Evolutionary conservation across 192 early-diverging fungal genomes (phyloP), one percentile per base, ranked within the genome.

Genomic region (Coemansia reversa): DNA sequence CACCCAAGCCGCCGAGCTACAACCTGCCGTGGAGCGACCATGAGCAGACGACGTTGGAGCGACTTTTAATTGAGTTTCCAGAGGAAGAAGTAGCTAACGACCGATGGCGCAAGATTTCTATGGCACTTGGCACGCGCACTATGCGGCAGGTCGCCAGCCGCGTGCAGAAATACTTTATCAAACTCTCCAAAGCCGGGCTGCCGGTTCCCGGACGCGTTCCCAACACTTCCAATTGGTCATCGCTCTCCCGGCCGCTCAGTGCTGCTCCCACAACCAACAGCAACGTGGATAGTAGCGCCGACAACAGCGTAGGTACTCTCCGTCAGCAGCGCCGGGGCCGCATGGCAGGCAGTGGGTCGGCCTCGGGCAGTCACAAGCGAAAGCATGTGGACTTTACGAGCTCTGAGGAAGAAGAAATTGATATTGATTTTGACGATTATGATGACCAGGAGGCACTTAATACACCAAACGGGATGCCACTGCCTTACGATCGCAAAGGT

Each of bases 101-200:
- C 48, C 70, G 87, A 4, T 90, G 86, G 69, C 84, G 87, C 66
- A 91, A 89, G 67, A 91, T 90, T 48, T 85, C 87, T n/a, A 69
- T 75, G 20, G 87, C 87, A 3, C 60, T 91, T 53, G 87, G 87
- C 48, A 88, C 88, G 0, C 84, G 90, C 57, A 90, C 85, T 11
- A 85, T 88, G 54, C 80, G 85, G 9, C 90, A 91, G 61, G 90
- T 91, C 39, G 87, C 86, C 9, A 91, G 90, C 64, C 84, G 88
- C 42, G 86, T 91, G 23, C 90, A 91, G 79, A 91, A 91, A 67
- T 90, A 91, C 69, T 90, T 90, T 74, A 89, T 89, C 76, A 91
- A 91, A 69, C 64, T 91, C 47, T 83, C 83, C n/a, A 90, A 89
- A 51, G 76, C 82, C 25, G 90, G 90, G 5, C 62, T 91, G 51